Base-by-base conservation (phyloP, 2,329 filamentous ascomycete species). In the Pestalotiopsis sp. region DNA sequence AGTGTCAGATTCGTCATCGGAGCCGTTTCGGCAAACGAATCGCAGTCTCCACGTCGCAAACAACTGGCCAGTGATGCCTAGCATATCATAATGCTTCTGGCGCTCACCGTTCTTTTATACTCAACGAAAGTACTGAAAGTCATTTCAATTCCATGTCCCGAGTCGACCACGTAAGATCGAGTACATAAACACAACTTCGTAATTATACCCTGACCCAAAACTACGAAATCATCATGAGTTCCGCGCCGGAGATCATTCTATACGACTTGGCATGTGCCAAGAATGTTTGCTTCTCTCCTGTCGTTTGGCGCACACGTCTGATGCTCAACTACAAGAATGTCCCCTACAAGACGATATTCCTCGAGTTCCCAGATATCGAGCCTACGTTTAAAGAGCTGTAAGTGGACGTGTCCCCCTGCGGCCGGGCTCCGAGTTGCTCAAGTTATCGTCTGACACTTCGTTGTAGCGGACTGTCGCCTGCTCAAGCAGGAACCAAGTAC, bases 321-420 rank as follows among this genome's bases (percentile, higher is more conserved):
- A 78, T 83, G 75, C 80, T 84, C 20, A 83, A 82, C 70, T 83
- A 82, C 65, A 83, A 83, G 72, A 62, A 74, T 1, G 78, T 83
- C 36, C 75, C 81, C 20, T 83, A 82, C 71, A 75, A 64, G 55
- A 82, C 80, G 7, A 63, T 81, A 66, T 83, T 82, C 65, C 76
- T 83, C 36, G 81, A 82, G 67, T 82, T 83, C 66, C 79, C 78
- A 1, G 81, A 83, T 61, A 83, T 83, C 70, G 79, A 81, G 69
- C 77, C 79, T 2, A 81, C 79, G 2, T 71, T 83, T n/a, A 79
- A 80, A 75, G 75, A 62, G 36, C 74, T 82, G 80, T 83, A 62
- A 75, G 64, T 65, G 20, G 14, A 31, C 1, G 49, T 17, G 12
- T 52, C 2, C 23, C 9, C 3, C 4, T 27, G 14, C 20, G 3